Evolutionary conservation across 1,284 basidiomycete species (phyloP), one percentile per base, ranked within the genome.

Genomic region (Cryptococcus deneoformans): DNA sequence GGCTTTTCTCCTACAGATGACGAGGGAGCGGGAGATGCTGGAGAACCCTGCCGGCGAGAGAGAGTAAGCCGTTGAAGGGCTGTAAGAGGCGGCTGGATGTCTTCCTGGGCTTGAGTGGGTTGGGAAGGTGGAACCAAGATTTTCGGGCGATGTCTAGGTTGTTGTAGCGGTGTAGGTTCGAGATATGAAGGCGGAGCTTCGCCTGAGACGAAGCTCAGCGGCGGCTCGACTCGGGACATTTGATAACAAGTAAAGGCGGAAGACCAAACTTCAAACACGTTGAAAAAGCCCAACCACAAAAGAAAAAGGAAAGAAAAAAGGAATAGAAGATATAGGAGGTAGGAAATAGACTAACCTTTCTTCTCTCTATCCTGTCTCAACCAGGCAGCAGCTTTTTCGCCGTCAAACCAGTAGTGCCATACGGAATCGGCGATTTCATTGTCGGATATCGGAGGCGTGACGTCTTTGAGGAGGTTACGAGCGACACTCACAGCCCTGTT

Each of bases 371-470:
- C 76, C 59, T 77, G 77, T 36, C 88, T 66, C 29, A 92, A 80
- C 83, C 86, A 89, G 42, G 84, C 78, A 12, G 94, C 79, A 6
- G 89, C 86, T 69, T 87, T 83, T 44, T 91, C 86, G 16, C 89
- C 83, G 69, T 97, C 87, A 69, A 96, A 98, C 78, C 89, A 90
- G 66, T 82, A 86, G 66, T 98, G 87, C 88, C 92, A 98, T 46
- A 98, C 80, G 1, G 84, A 82, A 64, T 93, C 88, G 68, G 84
- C 85, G 73, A 99, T 89, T 52, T 85, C 82, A 43, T 79, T 76
- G 71, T 95, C 90, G 40, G 87, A 81, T 50, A 95, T 79, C 14
- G 85, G 86, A 38, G 86, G 87, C 45, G 81, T 82, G 70, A 86
- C 82, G 60, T 84, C 80, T 24, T 90, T 91, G 43, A 96, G 75